Percentiles rank a stretch among this genome's conserved stretches.
These are phyloP conservation scores for Shiraia bambusicola DNA, from an alignment of 2,329 filamentous ascomycete species.

Conservation along the genomic window DNA sequence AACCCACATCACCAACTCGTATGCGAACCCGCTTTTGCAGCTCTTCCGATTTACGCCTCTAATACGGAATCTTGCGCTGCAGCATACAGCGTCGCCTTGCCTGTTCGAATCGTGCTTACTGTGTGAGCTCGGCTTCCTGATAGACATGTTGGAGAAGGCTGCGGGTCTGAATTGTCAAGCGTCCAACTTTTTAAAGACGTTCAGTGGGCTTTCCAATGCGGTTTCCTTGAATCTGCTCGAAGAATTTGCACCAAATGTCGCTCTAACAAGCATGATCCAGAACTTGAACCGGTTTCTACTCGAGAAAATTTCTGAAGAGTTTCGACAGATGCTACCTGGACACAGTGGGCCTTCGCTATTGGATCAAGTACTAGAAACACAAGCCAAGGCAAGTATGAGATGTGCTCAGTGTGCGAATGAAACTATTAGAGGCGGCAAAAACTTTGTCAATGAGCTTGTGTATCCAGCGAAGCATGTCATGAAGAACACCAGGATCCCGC, in stretches of 20 bases:
- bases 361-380: constrained; percentile 72
- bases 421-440: constrained; percentile 74
- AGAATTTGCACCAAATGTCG: constrained; percentile 72
- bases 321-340: constrained; percentile 64
- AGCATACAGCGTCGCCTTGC: constrained; percentile 85
- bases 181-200: constrained; percentile 87
- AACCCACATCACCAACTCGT: constrained; percentile 95
- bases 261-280: constrained; percentile 81
- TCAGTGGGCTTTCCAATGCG: constrained; percentile 80
- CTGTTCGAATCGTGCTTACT: constrained; percentile 80
- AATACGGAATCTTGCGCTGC: constrained; percentile 81
- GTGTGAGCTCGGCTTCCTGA: constrained; percentile 92
- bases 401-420: constrained; percentile 89
- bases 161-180: constrained; percentile 93
- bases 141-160: constrained; percentile 97
- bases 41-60: constrained; percentile 88
- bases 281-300: constrained; percentile 82
- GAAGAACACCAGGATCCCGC: constrained; percentile 57
- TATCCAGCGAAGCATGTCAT: constrained; percentile 67
- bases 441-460: constrained; percentile 80
- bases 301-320: constrained; percentile 77
- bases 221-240: constrained; percentile 78
- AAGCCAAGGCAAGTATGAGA: constrained; percentile 71
- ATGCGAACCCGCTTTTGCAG: constrained; percentile 89
- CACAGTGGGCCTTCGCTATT: constrained; percentile 59